A percentile compares a stretch with the other conserved stretches of the same genome.
These are phyloP conservation scores for Eimeria falciformis DNA, from an alignment of 169 alveolate species.

Conservation along the genomic window DNA sequence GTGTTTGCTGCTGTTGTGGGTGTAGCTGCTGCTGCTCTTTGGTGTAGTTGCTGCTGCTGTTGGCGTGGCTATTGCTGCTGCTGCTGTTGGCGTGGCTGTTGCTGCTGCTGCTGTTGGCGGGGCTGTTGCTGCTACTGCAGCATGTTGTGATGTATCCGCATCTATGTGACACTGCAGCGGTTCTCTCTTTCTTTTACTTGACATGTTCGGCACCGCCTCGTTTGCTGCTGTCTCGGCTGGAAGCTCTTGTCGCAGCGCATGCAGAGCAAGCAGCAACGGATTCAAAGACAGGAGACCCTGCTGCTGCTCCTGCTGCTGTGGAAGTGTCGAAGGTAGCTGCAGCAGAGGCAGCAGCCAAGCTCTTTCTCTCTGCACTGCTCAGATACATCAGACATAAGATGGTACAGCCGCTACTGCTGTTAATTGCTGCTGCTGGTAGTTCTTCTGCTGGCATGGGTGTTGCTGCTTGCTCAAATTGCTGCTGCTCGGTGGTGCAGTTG, in stretches of 20 bases:
- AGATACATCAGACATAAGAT: conserved; percentile 51
- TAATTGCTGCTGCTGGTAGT: conserved; percentile 17
- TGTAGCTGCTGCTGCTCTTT: too few relatives aligned
- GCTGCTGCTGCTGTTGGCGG: too few relatives aligned
- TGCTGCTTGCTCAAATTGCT: not conserved
- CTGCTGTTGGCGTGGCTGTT: not conserved
- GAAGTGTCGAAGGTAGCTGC: conserved; percentile 14
- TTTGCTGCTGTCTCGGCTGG: conserved; percentile 49
- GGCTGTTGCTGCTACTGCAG: too few relatives aligned
- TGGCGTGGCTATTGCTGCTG: not conserved
- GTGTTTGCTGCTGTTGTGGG: not conserved
- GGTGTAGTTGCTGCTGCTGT: not conserved
- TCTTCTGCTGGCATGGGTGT: not conserved
- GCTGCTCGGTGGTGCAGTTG: not conserved
- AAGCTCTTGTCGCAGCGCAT: conserved; percentile 42
- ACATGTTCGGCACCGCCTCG: conserved; percentile 45
- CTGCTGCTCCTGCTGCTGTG: not conserved
- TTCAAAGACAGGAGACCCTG: not conserved
- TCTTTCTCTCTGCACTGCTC: conserved; percentile 33
- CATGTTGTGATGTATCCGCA: not conserved
- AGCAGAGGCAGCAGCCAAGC: conserved; percentile 59
- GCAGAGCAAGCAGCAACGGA: not conserved
- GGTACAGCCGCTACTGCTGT: conserved; percentile 17
- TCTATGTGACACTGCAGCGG: conserved; percentile 15
- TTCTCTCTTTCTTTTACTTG: conserved; percentile 13